Evolutionary conservation across 2,329 filamentous ascomycete genomes (phyloP), one percentile per base, ranked within the genome.

Genomic region (Byssoonygena ceratinophila): DNA sequence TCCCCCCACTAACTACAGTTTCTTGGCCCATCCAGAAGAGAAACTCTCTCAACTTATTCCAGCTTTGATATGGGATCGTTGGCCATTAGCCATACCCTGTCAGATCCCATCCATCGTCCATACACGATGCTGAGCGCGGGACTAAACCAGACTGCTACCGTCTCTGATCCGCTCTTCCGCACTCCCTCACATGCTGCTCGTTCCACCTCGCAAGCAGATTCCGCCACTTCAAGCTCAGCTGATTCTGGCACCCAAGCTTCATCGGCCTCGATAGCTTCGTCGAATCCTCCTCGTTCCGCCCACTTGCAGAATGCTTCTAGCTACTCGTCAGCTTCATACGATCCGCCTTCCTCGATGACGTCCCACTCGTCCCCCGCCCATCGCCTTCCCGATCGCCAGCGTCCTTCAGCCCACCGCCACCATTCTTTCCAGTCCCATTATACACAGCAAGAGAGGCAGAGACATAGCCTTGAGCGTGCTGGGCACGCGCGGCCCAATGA

Each of bases 51-150:
- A 16, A 11, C 29, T 22, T 29, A 7, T 12, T 34, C 32, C 22
- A 36, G 32, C 20, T 31, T 69, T 72, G 78, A 74, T 67, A 82
- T 81, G 79, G 77, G 76, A 73, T 79, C 78, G 66, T 69, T 81
- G 60, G 71, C 80, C 64, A 69, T 80, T 45, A 74, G 74, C 71
- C 87, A 91, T 74, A 82, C 82, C 73, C 81, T 82, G 71, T 79
- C 85, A 69, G 82, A 87, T 71, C 76, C 82, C 61, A 76, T 80
- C 62, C 36, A 81, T 71, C 83, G 84, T 71, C 80, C 81, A 74
- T 81, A 45, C 52, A 50, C 45, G 23, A 54, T 54, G 52, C 41
- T 54, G 25, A 54, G 52, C 47, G 22, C 47, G 23, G 41, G 41
- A 14, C 11, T 54, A 9, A 51, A 46, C 52, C 45, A 51, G 32